phyloP scores from a whole-genome alignment of 768 basidiomycete species.

The Tricholoma matsutake region DNA sequence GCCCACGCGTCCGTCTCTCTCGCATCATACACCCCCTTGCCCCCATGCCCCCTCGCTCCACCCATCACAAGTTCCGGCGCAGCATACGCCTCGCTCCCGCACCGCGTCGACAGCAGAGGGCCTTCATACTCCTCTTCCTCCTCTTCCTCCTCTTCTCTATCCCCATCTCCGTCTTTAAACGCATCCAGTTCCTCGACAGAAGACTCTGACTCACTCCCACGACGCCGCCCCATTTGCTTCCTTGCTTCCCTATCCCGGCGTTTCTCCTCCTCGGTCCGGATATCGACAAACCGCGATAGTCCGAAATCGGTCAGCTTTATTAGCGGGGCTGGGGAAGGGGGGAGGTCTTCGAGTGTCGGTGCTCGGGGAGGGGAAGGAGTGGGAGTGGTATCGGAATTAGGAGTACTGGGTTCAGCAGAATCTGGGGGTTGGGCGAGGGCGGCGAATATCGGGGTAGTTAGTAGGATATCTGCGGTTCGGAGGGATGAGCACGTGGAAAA shows the following conservation, averaged over 20 bases:
- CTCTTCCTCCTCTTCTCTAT: slow-evolving; percentile 2
- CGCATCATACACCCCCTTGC: slow-evolving; percentile 69
- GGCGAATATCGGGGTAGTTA: slow-evolving; percentile 45
- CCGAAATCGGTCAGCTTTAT: slow-evolving; percentile 90
- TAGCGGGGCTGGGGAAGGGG: slow-evolving; percentile 48
- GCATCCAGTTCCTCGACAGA: neutral
- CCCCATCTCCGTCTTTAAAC: neutral
- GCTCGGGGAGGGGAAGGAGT: slow-evolving; percentile 8
- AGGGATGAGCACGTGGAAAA: too few species aligned
- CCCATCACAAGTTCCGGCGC: slow-evolving; percentile 72
- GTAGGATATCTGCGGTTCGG: slow-evolving; percentile 59
- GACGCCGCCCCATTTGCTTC: neutral
- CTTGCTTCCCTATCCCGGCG: slow-evolving; percentile 5
- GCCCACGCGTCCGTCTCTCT: slow-evolving; percentile 88
- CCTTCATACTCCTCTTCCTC: slow-evolving; percentile 23
- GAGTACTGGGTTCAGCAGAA: too few species aligned
- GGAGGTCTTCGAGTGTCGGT: slow-evolving; percentile 31
- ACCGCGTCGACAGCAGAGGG: slow-evolving; percentile 71
- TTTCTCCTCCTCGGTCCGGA: slow-evolving; percentile 29
- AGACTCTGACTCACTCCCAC: neutral
- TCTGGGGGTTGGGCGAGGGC: slow-evolving; percentile 24
- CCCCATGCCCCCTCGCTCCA: slow-evolving; percentile 19
- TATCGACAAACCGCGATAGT: slow-evolving; percentile 79
- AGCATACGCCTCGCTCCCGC: slow-evolving; percentile 87
- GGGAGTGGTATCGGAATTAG: neutral